These are phyloP conservation scores for Jatropha multifida DNA, from an alignment of 441 rosid genomes.

Conservation along the genomic window DNA sequence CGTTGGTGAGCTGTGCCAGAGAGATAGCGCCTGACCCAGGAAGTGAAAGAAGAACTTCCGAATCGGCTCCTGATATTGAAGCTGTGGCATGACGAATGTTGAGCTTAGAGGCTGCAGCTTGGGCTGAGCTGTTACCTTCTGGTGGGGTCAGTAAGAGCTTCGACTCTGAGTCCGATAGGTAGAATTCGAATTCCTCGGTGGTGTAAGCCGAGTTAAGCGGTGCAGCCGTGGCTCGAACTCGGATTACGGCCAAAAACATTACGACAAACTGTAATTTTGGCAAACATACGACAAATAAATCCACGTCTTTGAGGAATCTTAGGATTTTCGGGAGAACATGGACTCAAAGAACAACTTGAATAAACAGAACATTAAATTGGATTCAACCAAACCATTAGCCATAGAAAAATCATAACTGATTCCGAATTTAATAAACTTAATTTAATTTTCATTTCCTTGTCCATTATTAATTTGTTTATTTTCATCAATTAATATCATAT, in stretches of 20 bases:
- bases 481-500: neutral
- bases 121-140: constrained; percentile 60
- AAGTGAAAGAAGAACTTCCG: constrained; percentile 18
- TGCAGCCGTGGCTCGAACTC: constrained; percentile 79
- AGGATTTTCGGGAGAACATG: neutral
- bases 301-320: neutral
- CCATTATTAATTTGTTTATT: too few relatives aligned
- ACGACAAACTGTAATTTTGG: constrained; percentile 53
- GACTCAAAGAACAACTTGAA: neutral
- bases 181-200: constrained; percentile 81
- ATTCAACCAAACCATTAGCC: neutral
- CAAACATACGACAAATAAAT: neutral
- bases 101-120: constrained; percentile 76
- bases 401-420: too few relatives aligned
- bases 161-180: constrained; percentile 86
- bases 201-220: constrained; percentile 86
- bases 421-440: too few relatives aligned
- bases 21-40: constrained; percentile 16
- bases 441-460: neutral
- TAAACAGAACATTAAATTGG: neutral
- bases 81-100: constrained; percentile 57
- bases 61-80: constrained; percentile 34
- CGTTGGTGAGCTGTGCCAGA: constrained; percentile 33
- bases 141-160: constrained; percentile 55
- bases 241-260: constrained; percentile 72